Evolutionary conservation across 2,329 filamentous ascomycete genomes (phyloP).

Genomic region (Penicillium sumatraense): DNA sequence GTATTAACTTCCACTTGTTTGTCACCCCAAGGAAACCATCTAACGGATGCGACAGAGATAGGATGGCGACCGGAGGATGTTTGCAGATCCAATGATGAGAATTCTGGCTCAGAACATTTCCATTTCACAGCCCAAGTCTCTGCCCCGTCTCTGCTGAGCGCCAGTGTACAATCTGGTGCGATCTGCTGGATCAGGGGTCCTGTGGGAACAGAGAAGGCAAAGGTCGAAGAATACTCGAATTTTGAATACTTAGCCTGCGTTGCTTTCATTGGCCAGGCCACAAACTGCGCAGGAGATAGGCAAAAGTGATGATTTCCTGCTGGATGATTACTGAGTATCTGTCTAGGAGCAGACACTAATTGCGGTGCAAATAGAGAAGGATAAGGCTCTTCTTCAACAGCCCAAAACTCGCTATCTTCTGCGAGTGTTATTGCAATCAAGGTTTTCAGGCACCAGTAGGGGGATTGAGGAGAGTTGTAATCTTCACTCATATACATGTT

Average conservation of each 20-base stretch:
- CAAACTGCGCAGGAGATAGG: constrained; percentile 48
- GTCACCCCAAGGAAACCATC: constrained; percentile 24
- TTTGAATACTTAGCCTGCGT: constrained; percentile 54
- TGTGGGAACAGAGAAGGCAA: constrained; percentile 51
- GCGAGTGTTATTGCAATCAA: constrained; percentile 50
- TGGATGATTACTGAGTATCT: constrained; percentile 50
- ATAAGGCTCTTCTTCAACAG: constrained; percentile 41
- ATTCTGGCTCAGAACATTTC: constrained; percentile 27
- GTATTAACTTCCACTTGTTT: constrained; percentile 15
- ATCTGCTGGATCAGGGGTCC: constrained; percentile 45
- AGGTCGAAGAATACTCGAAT: constrained; percentile 55
- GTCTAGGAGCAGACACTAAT: constrained; percentile 40
- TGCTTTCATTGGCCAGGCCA: constrained; percentile 45
- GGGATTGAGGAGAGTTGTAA: constrained; percentile 62
- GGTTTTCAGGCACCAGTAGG: constrained; percentile 60
- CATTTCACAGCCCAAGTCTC: constrained; percentile 47
- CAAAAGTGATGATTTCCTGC: constrained; percentile 48
- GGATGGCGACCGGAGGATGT: background rate
- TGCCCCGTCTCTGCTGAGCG: constrained; percentile 43
- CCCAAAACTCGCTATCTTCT: constrained; percentile 52
- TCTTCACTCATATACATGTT: constrained; percentile 63
- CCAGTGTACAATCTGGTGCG: constrained; percentile 46
- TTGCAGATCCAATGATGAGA: background rate
- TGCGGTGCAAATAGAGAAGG: constrained; percentile 27
- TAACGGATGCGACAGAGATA: constrained; percentile 1